phyloP scores from a whole-genome alignment of 2,329 filamentous ascomycete species.

The Chrysoporthe deuterocubensis region DNA sequence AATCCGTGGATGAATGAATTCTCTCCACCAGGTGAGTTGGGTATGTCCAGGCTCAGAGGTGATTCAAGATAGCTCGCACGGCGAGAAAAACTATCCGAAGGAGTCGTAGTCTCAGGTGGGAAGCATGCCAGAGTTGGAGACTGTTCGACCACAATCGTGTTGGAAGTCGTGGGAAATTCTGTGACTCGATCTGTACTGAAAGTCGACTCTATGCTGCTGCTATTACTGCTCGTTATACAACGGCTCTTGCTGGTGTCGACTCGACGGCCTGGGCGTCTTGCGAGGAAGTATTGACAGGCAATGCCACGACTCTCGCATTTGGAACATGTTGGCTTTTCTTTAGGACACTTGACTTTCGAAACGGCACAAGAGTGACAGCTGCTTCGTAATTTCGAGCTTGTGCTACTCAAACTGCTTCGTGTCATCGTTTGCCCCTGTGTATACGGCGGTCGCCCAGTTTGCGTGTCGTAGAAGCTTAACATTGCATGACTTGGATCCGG shows the following conservation, averaged over 20 bases:
- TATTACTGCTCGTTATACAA: not conserved
- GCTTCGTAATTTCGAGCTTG: conserved; percentile 37
- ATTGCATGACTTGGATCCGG: conserved; percentile 4
- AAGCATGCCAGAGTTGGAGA: not conserved
- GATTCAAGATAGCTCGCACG: conserved; percentile 8
- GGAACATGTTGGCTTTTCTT: conserved; percentile 41
- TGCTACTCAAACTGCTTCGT: conserved; percentile 5
- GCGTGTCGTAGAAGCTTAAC: conserved; percentile 1
- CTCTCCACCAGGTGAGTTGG: not conserved
- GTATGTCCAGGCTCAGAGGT: conserved; percentile 1
- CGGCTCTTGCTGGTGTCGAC: conserved; percentile 7
- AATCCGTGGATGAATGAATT: not conserved
- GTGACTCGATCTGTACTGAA: not conserved
- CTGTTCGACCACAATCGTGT: conserved; percentile 1
- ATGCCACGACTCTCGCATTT: conserved; percentile 39
- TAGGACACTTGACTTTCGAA: conserved; percentile 43
- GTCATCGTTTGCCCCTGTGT: conserved; percentile 7
- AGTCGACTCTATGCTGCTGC: not conserved
- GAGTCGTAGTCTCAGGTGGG: not conserved
- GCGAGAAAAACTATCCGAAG: conserved; percentile 1
- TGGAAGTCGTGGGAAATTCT: not conserved
- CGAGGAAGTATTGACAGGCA: conserved; percentile 41
- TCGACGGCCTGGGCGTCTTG: conserved; percentile 31
- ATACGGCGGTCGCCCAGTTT: not conserved
- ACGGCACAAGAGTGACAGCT: conserved; percentile 42